Conservation (phyloP, 1,139 yeast species). For the Scheffersomyces segobiensis region DNA sequence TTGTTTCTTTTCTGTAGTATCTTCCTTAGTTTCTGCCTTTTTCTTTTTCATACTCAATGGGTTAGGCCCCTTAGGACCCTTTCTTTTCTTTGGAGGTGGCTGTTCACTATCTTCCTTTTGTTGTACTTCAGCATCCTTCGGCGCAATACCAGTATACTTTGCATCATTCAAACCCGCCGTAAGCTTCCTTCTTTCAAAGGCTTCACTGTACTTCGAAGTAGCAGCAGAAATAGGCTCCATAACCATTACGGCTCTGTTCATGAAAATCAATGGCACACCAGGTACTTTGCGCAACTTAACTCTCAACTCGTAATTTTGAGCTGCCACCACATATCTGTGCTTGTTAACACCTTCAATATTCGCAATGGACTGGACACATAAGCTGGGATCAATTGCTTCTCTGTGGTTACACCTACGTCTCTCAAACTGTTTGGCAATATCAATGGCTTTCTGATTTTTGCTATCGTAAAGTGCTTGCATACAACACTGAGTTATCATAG, state of each 20-base stretch:
- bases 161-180: constrained; percentile 73
- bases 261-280: constrained; percentile 85
- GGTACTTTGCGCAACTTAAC: constrained; percentile 70
- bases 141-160: constrained; percentile 32
- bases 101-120: constrained; percentile 20
- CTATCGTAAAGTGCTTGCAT: constrained; percentile 80
- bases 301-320: constrained; percentile 74
- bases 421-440: constrained; percentile 77
- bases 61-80: constrained; percentile 78
- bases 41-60: constrained; percentile 80
- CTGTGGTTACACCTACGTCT: constrained; percentile 70
- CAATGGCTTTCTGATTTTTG: constrained; percentile 72
- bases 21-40: constrained; percentile 27
- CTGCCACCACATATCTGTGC: constrained; percentile 86
- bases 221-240: constrained; percentile 90
- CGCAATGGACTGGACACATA: constrained; percentile 75
- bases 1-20: constrained; percentile 11
- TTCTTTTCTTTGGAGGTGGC: constrained; percentile 45
- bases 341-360: constrained; percentile 75
- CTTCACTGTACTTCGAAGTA: constrained; percentile 55
- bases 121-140: constrained; percentile 16
- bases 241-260: constrained; percentile 90
- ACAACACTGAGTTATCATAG: constrained; percentile 96
- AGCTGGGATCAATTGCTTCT: constrained; percentile 66
- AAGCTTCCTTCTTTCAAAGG: constrained; percentile 65